phyloP scores from a whole-genome alignment of 2,329 filamentous ascomycete genomes.

The Colletotrichum chrysophilum region DNA sequence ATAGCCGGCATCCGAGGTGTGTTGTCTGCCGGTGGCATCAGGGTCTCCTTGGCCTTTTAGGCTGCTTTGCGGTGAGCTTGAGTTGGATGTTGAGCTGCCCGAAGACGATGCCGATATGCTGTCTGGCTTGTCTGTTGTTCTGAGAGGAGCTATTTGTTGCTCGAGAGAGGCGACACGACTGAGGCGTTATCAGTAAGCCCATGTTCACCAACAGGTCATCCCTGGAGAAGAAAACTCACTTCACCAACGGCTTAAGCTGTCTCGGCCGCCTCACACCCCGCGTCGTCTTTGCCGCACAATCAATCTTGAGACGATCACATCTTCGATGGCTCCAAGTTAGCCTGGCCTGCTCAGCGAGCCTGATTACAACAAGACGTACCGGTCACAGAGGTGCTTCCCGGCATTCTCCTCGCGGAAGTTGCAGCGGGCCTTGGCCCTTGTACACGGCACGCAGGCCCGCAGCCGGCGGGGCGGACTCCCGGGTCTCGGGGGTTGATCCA shows the following conservation, averaged over 20 bases:
- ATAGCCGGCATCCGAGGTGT: neutral
- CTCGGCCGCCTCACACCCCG: constrained; percentile 34
- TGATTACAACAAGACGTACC: neutral
- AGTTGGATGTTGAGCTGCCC: neutral
- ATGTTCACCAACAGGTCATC: neutral
- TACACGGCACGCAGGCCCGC: constrained; percentile 23
- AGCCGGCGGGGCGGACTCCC: constrained; percentile 22
- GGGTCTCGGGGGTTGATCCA: constrained; percentile 7
- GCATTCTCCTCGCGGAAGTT: constrained; percentile 20
- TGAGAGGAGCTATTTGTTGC: constrained; percentile 23
- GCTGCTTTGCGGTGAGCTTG: neutral
- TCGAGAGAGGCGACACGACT: constrained; percentile 30
- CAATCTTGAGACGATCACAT: constrained; percentile 31
- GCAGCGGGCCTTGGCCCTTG: constrained; percentile 22
- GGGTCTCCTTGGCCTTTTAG: neutral
- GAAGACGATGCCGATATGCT: neutral
- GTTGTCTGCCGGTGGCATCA: neutral
- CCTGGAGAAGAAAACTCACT: constrained; percentile 23
- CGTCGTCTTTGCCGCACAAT: constrained; percentile 32
- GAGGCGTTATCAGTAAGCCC: neutral
- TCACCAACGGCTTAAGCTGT: constrained; percentile 30
- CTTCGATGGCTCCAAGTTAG: neutral
- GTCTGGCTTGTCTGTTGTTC: constrained; percentile 1
- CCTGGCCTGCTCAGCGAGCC: neutral
- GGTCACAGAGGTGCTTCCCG: constrained; percentile 12